Evolutionary conservation across 1,284 basidiomycete species (phyloP).

Genomic region (Thecaphora frezii): DNA sequence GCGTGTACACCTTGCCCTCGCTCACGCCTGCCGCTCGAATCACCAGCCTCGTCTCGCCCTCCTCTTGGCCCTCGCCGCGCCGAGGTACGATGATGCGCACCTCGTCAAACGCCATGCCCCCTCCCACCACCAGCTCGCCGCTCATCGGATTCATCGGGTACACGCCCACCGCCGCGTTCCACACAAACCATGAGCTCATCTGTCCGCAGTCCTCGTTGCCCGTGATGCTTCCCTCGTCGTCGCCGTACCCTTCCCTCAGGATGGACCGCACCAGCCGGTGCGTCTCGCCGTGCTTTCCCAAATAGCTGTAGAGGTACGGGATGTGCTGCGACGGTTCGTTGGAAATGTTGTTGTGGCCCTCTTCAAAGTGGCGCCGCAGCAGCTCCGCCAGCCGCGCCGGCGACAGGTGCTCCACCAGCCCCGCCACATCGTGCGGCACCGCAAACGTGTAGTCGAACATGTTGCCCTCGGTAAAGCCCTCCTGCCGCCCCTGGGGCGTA

Average conservation of each 20-base stretch:
- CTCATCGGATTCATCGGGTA: conserved; percentile 72
- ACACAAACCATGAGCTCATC: conserved; percentile 84
- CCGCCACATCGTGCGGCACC: conserved; percentile 65
- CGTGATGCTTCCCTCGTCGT: conserved; percentile 69
- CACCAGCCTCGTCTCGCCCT: conserved; percentile 12
- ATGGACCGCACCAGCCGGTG: conserved; percentile 73
- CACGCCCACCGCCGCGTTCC: conserved; percentile 73
- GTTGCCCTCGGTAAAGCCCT: conserved; percentile 82
- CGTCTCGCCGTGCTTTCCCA: conserved; percentile 70
- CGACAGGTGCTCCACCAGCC: conserved; percentile 69
- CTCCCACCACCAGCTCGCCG: conserved; percentile 68
- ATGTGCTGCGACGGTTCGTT: conserved; percentile 82
- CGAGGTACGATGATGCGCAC: conserved; percentile 66
- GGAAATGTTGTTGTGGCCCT: conserved; percentile 78
- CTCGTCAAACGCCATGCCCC: conserved; percentile 73
- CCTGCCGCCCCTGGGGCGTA: conserved; percentile 69
- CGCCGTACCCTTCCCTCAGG: conserved; percentile 69
- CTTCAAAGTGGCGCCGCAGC: conserved; percentile 75
- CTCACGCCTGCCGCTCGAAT: conserved; percentile 16
- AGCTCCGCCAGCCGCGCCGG: conserved; percentile 70
- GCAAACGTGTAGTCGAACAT: conserved; percentile 56
- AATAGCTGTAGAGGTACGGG: conserved; percentile 76
- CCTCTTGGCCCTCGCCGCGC: not conserved
- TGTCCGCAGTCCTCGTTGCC: conserved; percentile 88
- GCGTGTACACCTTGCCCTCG: conserved; percentile 17